Evolutionary conservation across 116 monocot genomes (phyloP).

Genomic region (Iris pallida): DNA sequence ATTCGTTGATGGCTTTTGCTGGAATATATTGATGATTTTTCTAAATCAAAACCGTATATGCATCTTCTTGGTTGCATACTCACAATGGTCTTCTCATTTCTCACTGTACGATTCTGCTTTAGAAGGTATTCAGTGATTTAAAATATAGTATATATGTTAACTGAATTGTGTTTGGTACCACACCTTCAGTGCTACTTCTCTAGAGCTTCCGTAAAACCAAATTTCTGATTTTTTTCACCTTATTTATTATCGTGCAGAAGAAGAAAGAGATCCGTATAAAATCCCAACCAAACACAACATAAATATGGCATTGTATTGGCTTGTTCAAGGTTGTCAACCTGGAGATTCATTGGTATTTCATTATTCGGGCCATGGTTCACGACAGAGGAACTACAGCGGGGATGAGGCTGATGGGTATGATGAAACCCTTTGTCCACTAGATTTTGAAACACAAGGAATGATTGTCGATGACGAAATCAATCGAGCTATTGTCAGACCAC

Average conservation of each 20-base stretch:
- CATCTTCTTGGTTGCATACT: too few species aligned
- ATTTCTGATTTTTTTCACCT: too few species aligned
- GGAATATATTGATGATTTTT: too few species aligned
- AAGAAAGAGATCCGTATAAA: slow-evolving; percentile 66
- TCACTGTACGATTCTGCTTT: too few species aligned
- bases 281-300: slow-evolving; percentile 75
- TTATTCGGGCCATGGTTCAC: slow-evolving; percentile 83
- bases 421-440: slow-evolving; percentile 78
- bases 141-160: too few species aligned
- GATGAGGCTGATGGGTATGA: slow-evolving; percentile 74
- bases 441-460: slow-evolving; percentile 92
- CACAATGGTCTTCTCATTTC: too few species aligned
- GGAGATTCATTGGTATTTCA: slow-evolving; percentile 83
- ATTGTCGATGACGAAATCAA: slow-evolving; percentile 91
- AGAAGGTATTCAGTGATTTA: too few species aligned
- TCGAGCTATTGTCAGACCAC: slow-evolving; percentile 56
- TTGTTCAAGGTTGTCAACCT: slow-evolving; percentile 69
- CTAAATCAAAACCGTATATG: too few species aligned
- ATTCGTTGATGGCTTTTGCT: too few species aligned
- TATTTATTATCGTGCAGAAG: slow-evolving; percentile 42
- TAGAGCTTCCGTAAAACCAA: too few species aligned
- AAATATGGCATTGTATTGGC: slow-evolving; percentile 77
- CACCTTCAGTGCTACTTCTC: too few species aligned
- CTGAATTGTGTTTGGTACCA: too few species aligned
- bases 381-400: slow-evolving; percentile 57